phyloP scores from a whole-genome alignment of 352 stramenopile species.

The Globisporangium nunn region DNA sequence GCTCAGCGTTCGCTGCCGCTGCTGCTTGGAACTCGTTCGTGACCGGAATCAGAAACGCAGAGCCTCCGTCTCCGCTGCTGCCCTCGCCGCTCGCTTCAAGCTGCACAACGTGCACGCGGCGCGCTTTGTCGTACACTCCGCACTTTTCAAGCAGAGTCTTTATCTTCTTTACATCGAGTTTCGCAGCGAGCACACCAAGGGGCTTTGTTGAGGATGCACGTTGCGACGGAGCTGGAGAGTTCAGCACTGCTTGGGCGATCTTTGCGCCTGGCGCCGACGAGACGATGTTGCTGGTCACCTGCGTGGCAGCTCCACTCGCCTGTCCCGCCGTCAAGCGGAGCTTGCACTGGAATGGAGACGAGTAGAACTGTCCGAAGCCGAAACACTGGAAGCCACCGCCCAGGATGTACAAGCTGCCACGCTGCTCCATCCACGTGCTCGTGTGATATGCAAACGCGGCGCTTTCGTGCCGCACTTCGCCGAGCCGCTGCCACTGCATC shows the following conservation, averaged over 20 bases:
- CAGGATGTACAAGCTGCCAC: constrained; percentile 37
- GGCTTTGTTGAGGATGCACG: constrained; percentile 7
- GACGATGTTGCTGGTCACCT: neutral
- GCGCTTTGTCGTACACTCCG: constrained; percentile 72
- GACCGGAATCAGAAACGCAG: constrained; percentile 60
- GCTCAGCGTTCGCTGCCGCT: constrained; percentile 15
- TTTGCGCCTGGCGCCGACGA: neutral
- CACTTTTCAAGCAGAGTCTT: constrained; percentile 66
- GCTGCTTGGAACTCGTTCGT: constrained; percentile 27
- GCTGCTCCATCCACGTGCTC: constrained; percentile 39
- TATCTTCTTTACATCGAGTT: constrained; percentile 64
- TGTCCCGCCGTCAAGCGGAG: constrained; percentile 23
- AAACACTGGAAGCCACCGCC: constrained; percentile 81
- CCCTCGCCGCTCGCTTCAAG: neutral
- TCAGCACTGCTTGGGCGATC: too few relatives aligned
- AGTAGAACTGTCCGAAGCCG: constrained; percentile 81
- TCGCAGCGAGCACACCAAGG: constrained; percentile 44
- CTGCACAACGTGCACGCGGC: constrained; percentile 49
- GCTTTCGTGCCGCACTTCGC: constrained; percentile 37
- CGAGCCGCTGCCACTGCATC: constrained; percentile 45
- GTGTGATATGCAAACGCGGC: constrained; percentile 53
- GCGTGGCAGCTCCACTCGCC: neutral
- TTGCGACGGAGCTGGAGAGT: neutral
- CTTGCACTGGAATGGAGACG: constrained; percentile 45
- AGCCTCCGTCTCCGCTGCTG: constrained; percentile 7